Percentiles rank a stretch among this genome's conserved stretches.
phyloP scores from a whole-genome alignment of 306 rosid species.

The Trifolium dubium region DNA sequence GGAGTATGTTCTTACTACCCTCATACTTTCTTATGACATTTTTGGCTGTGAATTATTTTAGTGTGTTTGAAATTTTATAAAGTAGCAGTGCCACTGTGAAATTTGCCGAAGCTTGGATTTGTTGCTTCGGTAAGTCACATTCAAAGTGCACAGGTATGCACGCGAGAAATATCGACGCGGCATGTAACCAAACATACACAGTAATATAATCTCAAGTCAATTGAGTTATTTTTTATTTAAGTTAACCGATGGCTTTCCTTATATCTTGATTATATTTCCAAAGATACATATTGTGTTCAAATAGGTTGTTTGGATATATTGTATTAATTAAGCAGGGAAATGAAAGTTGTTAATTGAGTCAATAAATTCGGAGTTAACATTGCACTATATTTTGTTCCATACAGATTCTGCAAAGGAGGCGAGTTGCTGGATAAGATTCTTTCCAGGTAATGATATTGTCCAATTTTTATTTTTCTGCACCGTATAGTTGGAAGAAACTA shows the following conservation, averaged over 20 bases:
- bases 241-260: slow-evolving; percentile 11
- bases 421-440: slow-evolving; percentile 86
- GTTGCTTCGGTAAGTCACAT: neutral
- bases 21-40: neutral
- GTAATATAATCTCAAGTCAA: neutral
- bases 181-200: neutral
- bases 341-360: slow-evolving; percentile 12
- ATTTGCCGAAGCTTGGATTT: neutral
- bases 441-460: slow-evolving; percentile 65
- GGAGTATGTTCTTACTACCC: slow-evolving; percentile 71
- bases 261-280: neutral
- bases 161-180: neutral
- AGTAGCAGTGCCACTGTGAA: neutral
- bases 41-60: too few relatives aligned
- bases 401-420: slow-evolving; percentile 89
- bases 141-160: neutral
- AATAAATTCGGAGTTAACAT: slow-evolving; percentile 30
- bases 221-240: neutral
- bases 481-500: slow-evolving; percentile 24
- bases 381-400: slow-evolving; percentile 39
- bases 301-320: slow-evolving; percentile 30
- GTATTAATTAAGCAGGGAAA: slow-evolving; percentile 17
- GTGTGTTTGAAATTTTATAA: neutral
- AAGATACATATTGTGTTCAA: neutral
- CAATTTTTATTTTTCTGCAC: slow-evolving; percentile 23